These are phyloP conservation scores for Hypoxylon sp. DNA, from an alignment of 2,329 filamentous ascomycete genomes.

Conservation along the genomic window DNA sequence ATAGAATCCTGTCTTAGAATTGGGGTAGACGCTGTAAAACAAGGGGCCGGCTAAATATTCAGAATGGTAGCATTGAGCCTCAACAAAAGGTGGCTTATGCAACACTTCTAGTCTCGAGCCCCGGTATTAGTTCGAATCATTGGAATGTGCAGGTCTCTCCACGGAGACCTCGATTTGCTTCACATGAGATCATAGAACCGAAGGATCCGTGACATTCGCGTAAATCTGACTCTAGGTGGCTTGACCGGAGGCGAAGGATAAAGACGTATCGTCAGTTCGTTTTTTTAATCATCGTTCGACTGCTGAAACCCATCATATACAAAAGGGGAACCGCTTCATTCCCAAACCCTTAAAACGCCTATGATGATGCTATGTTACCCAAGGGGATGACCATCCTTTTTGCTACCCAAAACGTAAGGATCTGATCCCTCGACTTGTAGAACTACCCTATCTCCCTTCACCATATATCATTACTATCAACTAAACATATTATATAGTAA, in stretches of 20 bases:
- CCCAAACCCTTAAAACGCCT: conserved; percentile 27
- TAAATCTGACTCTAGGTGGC: not conserved
- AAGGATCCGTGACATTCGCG: not conserved
- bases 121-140: conserved; percentile 11
- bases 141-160: conserved; percentile 32
- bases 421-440: conserved; percentile 4
- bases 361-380: conserved; percentile 30
- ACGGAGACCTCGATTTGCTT: conserved; percentile 8
- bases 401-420: conserved; percentile 31
- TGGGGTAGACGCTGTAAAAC: conserved; percentile 30
- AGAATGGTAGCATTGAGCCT: conserved; percentile 33
- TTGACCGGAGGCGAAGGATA: not conserved
- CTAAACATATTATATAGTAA: conserved; percentile 12
- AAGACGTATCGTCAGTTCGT: conserved; percentile 3
- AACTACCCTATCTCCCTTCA: not conserved
- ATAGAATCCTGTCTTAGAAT: conserved; percentile 2
- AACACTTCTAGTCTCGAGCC: conserved; percentile 34
- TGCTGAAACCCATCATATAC: conserved; percentile 15
- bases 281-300: conserved; percentile 18
- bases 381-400: conserved; percentile 20
- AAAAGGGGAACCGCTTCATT: conserved; percentile 14
- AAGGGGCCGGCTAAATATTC: conserved; percentile 23
- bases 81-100: conserved; percentile 34
- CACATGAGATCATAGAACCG: not conserved
- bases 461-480: conserved; percentile 7